These are phyloP conservation scores for Nothopassalora personata DNA, from an alignment of 2,329 filamentous ascomycete genomes.

Conservation along the genomic window DNA sequence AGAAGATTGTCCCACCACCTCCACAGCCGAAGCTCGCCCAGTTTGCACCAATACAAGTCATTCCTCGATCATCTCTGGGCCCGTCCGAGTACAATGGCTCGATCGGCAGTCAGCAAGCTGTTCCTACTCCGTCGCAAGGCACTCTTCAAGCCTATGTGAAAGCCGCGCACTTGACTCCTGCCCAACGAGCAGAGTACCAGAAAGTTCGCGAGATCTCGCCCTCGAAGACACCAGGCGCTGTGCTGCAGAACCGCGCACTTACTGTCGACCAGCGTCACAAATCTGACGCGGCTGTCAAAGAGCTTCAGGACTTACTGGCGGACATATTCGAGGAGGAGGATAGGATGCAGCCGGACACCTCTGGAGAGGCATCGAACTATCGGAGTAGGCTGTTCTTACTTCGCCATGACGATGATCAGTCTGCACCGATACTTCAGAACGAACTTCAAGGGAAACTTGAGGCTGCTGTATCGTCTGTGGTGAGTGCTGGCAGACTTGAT, in stretches of 20 bases:
- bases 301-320: constrained; percentile 63
- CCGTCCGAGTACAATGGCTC: not conserved
- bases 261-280: constrained; percentile 68
- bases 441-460: constrained; percentile 67
- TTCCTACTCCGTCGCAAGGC: constrained; percentile 1
- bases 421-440: constrained; percentile 61
- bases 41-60: constrained; percentile 1
- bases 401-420: constrained; percentile 49
- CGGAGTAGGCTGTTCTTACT: constrained; percentile 53
- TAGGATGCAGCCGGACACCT: constrained; percentile 54
- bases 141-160: constrained; percentile 20
- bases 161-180: constrained; percentile 24
- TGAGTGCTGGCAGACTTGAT: constrained; percentile 61
- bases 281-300: constrained; percentile 66
- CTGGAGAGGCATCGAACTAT: constrained; percentile 35
- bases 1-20: not conserved
- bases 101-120: constrained; percentile 8
- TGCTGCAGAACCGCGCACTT: constrained; percentile 17
- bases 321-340: constrained; percentile 75
- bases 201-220: constrained; percentile 18
- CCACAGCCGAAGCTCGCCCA: not conserved
- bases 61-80: not conserved
- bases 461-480: constrained; percentile 65
- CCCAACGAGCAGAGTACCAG: constrained; percentile 31
- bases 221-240: constrained; percentile 13